These are phyloP conservation scores for Fusarium palustre DNA, from an alignment of 2,329 filamentous ascomycete genomes.

Conservation along the genomic window DNA sequence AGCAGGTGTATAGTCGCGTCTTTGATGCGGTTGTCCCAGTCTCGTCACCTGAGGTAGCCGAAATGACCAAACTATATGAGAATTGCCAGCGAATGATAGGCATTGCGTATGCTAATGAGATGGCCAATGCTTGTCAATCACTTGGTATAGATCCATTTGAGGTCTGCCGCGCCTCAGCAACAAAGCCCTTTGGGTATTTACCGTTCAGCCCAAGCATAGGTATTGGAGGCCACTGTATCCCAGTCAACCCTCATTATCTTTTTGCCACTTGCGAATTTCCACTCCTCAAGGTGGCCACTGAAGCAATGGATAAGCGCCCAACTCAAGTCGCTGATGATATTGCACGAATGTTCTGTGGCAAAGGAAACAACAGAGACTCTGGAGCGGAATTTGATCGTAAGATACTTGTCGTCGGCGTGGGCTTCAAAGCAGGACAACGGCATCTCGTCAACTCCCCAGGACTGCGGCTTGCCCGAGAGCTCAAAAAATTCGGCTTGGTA, in stretches of 20 bases:
- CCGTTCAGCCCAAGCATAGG: background rate
- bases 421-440: background rate
- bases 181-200: slow-evolving; percentile 1
- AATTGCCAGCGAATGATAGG: slow-evolving; percentile 6
- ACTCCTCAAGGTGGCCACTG: background rate
- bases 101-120: slow-evolving; percentile 2
- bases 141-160: background rate
- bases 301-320: background rate
- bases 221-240: background rate
- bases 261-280: background rate
- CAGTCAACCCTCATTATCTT: background rate
- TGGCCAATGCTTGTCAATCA: background rate
- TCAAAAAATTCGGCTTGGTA: background rate
- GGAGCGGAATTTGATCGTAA: background rate
- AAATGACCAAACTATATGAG: slow-evolving; percentile 7
- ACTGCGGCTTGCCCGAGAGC: background rate
- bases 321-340: background rate
- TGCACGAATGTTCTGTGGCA: background rate
- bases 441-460: slow-evolving; percentile 6
- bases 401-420: background rate
- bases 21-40: background rate
- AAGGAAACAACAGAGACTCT: background rate
- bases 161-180: background rate
- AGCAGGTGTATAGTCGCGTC: background rate
- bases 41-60: background rate